Evolutionary conservation across 148 eudicot genomes (phyloP).

Genomic region (Camellia lanceoleosa): DNA sequence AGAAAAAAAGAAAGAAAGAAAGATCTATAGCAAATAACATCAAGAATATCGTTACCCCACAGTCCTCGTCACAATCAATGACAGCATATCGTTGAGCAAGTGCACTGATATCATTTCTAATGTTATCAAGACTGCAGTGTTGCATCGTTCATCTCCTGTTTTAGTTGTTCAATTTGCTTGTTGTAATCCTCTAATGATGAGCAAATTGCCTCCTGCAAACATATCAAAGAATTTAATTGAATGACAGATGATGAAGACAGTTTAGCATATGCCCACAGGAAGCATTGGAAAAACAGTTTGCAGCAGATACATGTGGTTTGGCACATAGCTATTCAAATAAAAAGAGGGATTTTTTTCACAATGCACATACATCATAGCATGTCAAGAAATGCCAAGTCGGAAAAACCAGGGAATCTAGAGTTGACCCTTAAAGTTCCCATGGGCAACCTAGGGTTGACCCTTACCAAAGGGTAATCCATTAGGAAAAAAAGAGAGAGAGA

Average conservation of each 20-base stretch:
- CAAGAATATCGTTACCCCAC: conserved; percentile 67
- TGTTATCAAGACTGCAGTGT: conserved; percentile 94
- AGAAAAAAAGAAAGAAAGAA: background rate
- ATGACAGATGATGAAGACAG: background rate
- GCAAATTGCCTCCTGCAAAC: conserved; percentile 90
- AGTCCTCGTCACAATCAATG: conserved; percentile 88
- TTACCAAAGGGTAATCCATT: no score
- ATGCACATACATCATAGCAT: background rate
- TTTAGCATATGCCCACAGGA: background rate
- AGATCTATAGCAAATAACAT: conserved; percentile 1
- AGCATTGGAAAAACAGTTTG: conserved; percentile 1
- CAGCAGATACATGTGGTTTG: background rate
- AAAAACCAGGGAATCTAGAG: background rate
- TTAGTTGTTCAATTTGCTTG: conserved; percentile 87
- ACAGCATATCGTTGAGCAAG: conserved; percentile 96
- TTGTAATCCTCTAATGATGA: conserved; percentile 95
- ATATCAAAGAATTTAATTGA: conserved; percentile 12
- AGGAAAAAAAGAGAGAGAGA: no score
- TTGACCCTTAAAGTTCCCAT: no score
- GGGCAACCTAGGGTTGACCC: no score
- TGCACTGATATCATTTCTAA: conserved; percentile 93
- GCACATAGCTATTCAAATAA: background rate
- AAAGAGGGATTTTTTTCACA: background rate
- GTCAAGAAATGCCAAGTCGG: background rate
- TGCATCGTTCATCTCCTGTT: conserved; percentile 98